Evolutionary conservation across 352 stramenopile species (phyloP).

Genomic region (Pythium chondricola): DNA sequence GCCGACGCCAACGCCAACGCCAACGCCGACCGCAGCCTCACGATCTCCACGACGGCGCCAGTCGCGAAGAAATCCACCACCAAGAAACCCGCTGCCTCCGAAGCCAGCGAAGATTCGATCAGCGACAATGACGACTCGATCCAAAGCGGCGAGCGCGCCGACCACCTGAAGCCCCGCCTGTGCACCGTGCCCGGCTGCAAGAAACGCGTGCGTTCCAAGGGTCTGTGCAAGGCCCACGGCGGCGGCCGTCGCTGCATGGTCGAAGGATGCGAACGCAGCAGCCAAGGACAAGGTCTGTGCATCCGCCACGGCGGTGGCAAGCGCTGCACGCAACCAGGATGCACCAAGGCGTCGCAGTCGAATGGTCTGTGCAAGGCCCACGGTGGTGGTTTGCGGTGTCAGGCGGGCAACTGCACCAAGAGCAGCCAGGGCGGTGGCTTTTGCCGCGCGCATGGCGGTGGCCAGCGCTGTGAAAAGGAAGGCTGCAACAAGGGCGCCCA

Average conservation of each 20-base stretch:
- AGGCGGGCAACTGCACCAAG: conserved; percentile 73
- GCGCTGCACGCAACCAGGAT: conserved; percentile 69
- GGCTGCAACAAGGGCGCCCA: conserved; percentile 82
- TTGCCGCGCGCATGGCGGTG: conserved; percentile 76
- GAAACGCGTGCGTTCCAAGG: conserved; percentile 81
- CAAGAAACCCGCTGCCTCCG: conserved; percentile 9
- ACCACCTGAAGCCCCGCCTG: conserved; percentile 70
- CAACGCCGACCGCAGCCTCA: conserved; percentile 12
- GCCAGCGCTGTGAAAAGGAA: conserved; percentile 77
- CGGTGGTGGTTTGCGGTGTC: conserved; percentile 73
- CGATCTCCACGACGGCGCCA: conserved; percentile 14
- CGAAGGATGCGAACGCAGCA: conserved; percentile 73
- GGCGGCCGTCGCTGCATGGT: conserved; percentile 76
- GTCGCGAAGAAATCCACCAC: background rate
- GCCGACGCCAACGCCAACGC: background rate
- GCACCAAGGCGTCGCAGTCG: conserved; percentile 76
- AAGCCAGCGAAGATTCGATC: conserved; percentile 7
- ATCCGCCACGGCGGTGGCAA: conserved; percentile 82
- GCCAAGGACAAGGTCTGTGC: conserved; percentile 75
- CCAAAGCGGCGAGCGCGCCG: conserved; percentile 26
- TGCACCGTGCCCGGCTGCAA: conserved; percentile 81
- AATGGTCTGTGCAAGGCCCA: conserved; percentile 85
- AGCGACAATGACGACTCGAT: conserved; percentile 8
- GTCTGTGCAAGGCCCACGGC: conserved; percentile 79
- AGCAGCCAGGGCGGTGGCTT: conserved; percentile 78